Conservation (phyloP, 2,329 filamentous ascomycete genomes). For the Diplocarpon mali region DNA sequence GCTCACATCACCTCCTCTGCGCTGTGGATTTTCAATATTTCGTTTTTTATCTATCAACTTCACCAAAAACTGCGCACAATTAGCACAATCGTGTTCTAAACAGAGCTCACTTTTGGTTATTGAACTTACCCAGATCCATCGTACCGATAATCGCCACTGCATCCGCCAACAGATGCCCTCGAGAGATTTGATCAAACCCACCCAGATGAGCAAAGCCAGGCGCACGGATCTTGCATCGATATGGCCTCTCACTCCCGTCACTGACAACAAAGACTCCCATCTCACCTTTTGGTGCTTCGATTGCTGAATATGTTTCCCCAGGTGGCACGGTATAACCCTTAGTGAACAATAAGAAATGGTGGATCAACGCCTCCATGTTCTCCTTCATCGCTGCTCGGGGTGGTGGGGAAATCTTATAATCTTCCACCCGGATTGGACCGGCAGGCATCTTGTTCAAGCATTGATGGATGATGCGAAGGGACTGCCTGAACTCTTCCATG, state of each 20-base stretch:
- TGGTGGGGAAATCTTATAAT: slow-evolving; percentile 96
- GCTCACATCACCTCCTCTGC: neutral
- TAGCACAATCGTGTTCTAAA: slow-evolving; percentile 12
- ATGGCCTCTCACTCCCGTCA: slow-evolving; percentile 91
- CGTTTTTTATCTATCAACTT: slow-evolving; percentile 38
- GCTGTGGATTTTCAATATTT: slow-evolving; percentile 7
- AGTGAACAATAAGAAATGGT: slow-evolving; percentile 97
- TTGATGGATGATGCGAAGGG: slow-evolving; percentile 94
- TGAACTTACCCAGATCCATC: slow-evolving; percentile 67
- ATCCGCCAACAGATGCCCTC: slow-evolving; percentile 89
- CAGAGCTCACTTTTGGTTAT: neutral
- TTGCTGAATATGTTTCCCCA: slow-evolving; percentile 94
- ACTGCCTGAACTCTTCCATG: slow-evolving; percentile 99
- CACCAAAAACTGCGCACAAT: slow-evolving; percentile 27
- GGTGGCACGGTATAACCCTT: slow-evolving; percentile 97
- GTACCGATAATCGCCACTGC: slow-evolving; percentile 91
- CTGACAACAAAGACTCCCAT: slow-evolving; percentile 97
- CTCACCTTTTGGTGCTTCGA: slow-evolving; percentile 99
- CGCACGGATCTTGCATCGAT: slow-evolving; percentile 93
- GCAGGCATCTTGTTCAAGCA: slow-evolving; percentile 98
- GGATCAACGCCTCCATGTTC: slow-evolving; percentile 99
- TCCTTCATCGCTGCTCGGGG: slow-evolving; percentile 99
- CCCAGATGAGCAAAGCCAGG: slow-evolving; percentile 92
- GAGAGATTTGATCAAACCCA: slow-evolving; percentile 86
- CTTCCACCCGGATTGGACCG: slow-evolving; percentile 88